Evolutionary conservation across 495 filamentous ascomycete species (phyloP).

Genomic region (Aspergillus cristatus): DNA sequence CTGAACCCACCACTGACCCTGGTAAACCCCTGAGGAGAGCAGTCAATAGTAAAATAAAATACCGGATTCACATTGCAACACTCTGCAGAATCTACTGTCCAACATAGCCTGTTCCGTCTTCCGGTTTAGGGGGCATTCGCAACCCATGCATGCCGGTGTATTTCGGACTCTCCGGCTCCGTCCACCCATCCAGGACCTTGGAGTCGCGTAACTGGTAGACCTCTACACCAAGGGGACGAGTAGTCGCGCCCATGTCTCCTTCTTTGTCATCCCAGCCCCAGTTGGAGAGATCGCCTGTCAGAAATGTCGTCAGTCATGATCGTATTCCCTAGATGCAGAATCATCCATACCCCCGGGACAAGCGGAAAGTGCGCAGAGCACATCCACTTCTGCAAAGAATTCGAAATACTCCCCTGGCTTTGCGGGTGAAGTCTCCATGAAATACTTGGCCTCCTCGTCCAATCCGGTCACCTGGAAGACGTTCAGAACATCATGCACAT

Average conservation of each 20-base stretch:
- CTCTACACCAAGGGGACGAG: slow-evolving; percentile 62
- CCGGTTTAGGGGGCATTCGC: slow-evolving; percentile 28
- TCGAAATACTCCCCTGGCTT: slow-evolving; percentile 58
- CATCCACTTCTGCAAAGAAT: slow-evolving; percentile 67
- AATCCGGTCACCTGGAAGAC: slow-evolving; percentile 74
- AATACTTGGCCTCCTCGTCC: slow-evolving; percentile 62
- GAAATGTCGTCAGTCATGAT: slow-evolving; percentile 31
- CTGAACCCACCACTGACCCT: too few species aligned
- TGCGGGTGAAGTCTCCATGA: slow-evolving; percentile 68
- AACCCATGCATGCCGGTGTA: slow-evolving; percentile 66
- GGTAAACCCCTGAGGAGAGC: too few species aligned
- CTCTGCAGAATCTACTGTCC: slow-evolving; percentile 14
- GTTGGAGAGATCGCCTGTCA: slow-evolving; percentile 58
- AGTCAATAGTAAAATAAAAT: too few species aligned
- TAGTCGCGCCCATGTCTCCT: slow-evolving; percentile 59
- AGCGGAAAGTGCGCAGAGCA: slow-evolving; percentile 64
- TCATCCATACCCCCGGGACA: slow-evolving; percentile 40
- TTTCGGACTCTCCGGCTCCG: slow-evolving; percentile 40
- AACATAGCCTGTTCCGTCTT: slow-evolving; percentile 19
- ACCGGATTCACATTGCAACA: too few species aligned
- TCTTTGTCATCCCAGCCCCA: slow-evolving; percentile 67
- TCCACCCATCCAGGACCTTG: slow-evolving; percentile 49
- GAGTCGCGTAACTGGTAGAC: slow-evolving; percentile 52
- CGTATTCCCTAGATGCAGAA: slow-evolving; percentile 5
- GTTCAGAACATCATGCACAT: slow-evolving; percentile 76